Conservation (phyloP, 805 yeast genomes). For the Saturnispora dispora region DNA sequence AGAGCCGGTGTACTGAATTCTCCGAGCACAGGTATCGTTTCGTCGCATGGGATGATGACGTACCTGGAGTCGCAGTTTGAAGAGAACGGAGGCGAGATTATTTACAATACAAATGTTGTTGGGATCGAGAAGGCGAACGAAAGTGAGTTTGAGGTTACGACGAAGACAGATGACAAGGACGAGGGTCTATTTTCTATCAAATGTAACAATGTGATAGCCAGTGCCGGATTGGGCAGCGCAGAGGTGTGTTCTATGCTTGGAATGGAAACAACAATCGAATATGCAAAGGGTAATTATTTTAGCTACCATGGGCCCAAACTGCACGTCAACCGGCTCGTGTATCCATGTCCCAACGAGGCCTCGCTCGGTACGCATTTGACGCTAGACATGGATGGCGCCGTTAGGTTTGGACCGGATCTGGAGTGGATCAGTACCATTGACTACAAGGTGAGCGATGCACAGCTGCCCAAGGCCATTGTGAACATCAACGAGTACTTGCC, state of each 20-base stretch:
- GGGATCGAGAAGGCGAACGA: not conserved
- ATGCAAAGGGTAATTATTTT: constrained; percentile 82
- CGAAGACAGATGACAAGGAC: not conserved
- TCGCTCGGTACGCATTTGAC: constrained; percentile 87
- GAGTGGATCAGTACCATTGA: constrained; percentile 60
- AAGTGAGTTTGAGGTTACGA: not conserved
- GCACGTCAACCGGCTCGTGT: constrained; percentile 47
- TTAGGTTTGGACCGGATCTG: constrained; percentile 82
- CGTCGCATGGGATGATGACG: constrained; percentile 68
- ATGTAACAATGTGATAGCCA: constrained; percentile 55
- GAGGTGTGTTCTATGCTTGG: constrained; percentile 56
- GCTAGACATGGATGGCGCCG: constrained; percentile 67
- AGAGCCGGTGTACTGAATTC: constrained; percentile 36
- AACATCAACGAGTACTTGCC: constrained; percentile 61
- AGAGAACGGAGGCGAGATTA: constrained; percentile 50
- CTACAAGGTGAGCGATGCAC: constrained; percentile 39
- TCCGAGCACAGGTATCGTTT: constrained; percentile 77
- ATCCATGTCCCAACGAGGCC: constrained; percentile 73
- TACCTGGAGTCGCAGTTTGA: constrained; percentile 49
- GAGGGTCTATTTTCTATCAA: constrained; percentile 36
- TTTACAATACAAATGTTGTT: constrained; percentile 22
- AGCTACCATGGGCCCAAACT: constrained; percentile 32
- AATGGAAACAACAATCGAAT: constrained; percentile 43
- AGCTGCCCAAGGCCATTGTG: constrained; percentile 24
- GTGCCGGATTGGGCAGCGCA: constrained; percentile 76